Percentiles rank a stretch among this genome's conserved stretches.
phyloP scores from a whole-genome alignment of 495 filamentous ascomycete species.

The Lasiosphaeria miniovina region DNA sequence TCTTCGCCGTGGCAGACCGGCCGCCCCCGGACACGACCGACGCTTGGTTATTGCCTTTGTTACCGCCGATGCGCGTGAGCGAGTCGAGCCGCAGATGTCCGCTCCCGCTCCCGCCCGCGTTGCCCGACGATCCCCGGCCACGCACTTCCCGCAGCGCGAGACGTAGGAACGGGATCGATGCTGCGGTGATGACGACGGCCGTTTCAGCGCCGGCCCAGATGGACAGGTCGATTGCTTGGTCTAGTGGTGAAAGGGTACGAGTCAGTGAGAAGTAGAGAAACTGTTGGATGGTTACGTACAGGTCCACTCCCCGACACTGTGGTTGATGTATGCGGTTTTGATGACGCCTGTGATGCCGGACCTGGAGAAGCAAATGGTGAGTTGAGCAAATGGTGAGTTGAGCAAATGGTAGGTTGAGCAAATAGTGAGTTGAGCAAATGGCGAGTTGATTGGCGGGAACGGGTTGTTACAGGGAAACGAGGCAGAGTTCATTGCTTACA shows the following conservation, averaged over 20 bases:
- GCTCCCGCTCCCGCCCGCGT: neutral
- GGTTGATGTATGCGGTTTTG: neutral
- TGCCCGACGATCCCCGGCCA: neutral
- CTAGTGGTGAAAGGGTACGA: neutral
- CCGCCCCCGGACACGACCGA: neutral
- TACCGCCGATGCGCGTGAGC: neutral
- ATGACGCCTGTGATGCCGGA: neutral
- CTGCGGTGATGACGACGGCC: neutral
- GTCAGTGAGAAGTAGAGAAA: no score
- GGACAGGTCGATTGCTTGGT: neutral
- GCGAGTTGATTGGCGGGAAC: no score
- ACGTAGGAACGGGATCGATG: neutral
- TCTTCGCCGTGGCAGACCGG: neutral
- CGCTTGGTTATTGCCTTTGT: neutral
- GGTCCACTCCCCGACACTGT: neutral
- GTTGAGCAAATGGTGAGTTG: no score
- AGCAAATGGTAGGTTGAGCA: no score
- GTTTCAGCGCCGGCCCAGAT: constrained; percentile 2
- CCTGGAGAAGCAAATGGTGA: neutral
- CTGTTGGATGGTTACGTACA: neutral
- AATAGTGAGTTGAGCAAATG: no score
- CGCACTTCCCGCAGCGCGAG: constrained; percentile 1
- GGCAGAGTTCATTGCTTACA: constrained; percentile 12
- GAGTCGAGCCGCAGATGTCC: neutral
- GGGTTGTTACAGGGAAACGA: no score